Evolutionary conservation across 805 yeast genomes (phyloP), one percentile per base, ranked within the genome.

Genomic region (Yamadazyma kitorensis): DNA sequence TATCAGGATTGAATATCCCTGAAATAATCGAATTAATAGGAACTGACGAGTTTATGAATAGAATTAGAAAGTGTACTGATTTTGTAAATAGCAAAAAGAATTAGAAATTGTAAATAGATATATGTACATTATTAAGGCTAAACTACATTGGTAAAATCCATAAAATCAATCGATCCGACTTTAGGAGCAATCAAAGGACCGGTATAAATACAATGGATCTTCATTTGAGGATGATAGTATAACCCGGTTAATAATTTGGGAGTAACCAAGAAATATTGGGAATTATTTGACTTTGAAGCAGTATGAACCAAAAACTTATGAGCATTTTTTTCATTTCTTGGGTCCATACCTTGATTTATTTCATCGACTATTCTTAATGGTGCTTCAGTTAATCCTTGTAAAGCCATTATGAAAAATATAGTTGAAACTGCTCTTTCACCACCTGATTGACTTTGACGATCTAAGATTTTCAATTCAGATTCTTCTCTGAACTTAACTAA

Each of bases 311-410:
- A 80, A 42, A 86, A 76, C 42, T 76, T 74, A 54, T 91, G 96
- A 2, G 93, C 89, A 62, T 77, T 70, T 42, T 89, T 76, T 58
- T 93, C 98, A 52, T 93, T 93, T 40, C 76, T 76, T 9, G 94
- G 84, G 61, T 93, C 99, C 98, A 93, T 89, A 46, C 98, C 99
- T 63, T 93, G 99, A 55, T 93, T 93, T 43, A 93, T 94, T 66
- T 93, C 99, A 61, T 93, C 99, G 6, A 93, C 96, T 3, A 91
- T 89, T 52, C 98, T 70, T 52, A 93, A 87, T 7, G 98, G 98
- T 0, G 96, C 86, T 18, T 74, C 73, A 0, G 97, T 81, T 37
- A 84, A 70, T 8, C 88, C 91, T 61, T 93, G 99, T 43, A 93
- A 66, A 1, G 98, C 81, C 70, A 93, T 85, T 52, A 93, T 74